These are phyloP conservation scores for Aspergillus novofumigatus DNA, from an alignment of 2,329 filamentous ascomycete species.

Conservation along the genomic window DNA sequence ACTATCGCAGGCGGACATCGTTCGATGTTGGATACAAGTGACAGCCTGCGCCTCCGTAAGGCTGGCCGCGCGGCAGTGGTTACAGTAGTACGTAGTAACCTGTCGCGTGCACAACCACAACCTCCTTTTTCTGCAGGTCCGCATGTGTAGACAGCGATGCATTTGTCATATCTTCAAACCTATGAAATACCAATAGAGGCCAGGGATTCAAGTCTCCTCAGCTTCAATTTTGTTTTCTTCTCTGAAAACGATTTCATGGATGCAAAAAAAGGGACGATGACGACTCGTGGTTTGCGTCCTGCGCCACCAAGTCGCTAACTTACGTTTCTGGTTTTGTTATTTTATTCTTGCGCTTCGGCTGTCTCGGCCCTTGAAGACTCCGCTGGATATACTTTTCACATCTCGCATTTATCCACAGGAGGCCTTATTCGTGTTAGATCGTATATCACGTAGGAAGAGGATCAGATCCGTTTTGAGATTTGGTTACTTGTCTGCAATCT, in stretches of 20 bases:
- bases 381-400: too few species aligned
- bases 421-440: not conserved
- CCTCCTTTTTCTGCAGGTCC: not conserved
- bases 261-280: not conserved
- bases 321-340: not conserved
- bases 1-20: too few species aligned
- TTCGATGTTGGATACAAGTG: too few species aligned
- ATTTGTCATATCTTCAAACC: not conserved
- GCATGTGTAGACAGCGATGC: not conserved
- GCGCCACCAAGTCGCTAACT: not conserved
- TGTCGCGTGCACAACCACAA: not conserved
- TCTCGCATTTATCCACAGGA: not conserved
- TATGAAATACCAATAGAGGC: not conserved
- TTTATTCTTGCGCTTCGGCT: not conserved
- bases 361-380: too few species aligned
- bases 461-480: not conserved
- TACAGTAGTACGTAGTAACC: not conserved
- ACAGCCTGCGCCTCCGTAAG: not conserved
- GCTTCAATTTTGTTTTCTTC: not conserved
- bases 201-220: not conserved
- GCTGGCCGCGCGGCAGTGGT: not conserved
- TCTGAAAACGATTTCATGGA: not conserved
- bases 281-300: not conserved
- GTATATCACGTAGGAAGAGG: not conserved
- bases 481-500: not conserved